These are phyloP conservation scores for Zea mays DNA, from an alignment of 176 grass and related monocot species.

Conservation along the genomic window DNA sequence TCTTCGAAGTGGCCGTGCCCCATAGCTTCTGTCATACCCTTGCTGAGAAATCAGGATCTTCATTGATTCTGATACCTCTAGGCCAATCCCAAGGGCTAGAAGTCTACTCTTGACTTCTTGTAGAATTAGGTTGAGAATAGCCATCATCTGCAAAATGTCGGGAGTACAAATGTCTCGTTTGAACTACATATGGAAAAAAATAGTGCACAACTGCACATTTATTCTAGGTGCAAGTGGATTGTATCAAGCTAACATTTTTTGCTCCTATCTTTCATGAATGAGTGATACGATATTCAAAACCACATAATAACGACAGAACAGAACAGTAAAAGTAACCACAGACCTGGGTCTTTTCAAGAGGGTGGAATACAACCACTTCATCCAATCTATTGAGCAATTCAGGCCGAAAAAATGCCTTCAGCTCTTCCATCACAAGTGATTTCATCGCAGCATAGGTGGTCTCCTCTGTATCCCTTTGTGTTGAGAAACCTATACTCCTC, in stretches of 20 bases:
- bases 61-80: conserved; percentile 71
- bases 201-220: conserved; percentile 3
- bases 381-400: conserved; percentile 97
- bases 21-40: conserved; percentile 82
- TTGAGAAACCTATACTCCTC: conserved; percentile 67
- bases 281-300: not conserved
- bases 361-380: conserved; percentile 87
- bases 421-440: conserved; percentile 76
- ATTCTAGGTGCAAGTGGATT: not conserved
- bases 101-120: conserved; percentile 77
- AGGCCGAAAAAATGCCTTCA: conserved; percentile 86
- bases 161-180: conserved; percentile 24
- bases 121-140: conserved; percentile 84
- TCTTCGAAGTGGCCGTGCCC: conserved; percentile 77
- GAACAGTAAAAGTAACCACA: conserved; percentile 9
- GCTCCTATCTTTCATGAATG: conserved; percentile 2
- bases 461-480: conserved; percentile 56
- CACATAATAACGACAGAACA: conserved; percentile 7
- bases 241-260: not conserved
- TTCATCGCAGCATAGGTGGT: conserved; percentile 73
- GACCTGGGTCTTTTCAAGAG: conserved; percentile 88
- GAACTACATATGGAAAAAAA: not conserved
- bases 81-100: conserved; percentile 54
- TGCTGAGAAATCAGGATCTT: conserved; percentile 61
- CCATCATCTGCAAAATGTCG: conserved; percentile 60